phyloP scores from a whole-genome alignment of 2,329 filamentous ascomycete genomes.

The Fusarium sp. region DNA sequence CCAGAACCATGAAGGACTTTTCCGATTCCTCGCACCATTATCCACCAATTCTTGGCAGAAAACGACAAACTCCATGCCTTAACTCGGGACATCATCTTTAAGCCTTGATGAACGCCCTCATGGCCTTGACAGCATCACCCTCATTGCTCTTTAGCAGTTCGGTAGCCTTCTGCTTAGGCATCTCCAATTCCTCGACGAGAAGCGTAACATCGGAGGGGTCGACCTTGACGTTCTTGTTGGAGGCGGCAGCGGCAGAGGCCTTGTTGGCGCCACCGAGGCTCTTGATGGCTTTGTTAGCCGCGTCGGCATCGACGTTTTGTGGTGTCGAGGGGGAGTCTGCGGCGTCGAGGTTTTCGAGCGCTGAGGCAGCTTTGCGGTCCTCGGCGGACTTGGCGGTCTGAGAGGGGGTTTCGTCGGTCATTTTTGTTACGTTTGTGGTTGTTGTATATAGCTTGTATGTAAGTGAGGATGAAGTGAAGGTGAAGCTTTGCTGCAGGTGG shows the following conservation, averaged over 20 bases:
- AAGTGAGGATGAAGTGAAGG: neutral
- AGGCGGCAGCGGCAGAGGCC: constrained; percentile 46
- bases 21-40: neutral
- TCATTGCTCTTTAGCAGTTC: constrained; percentile 79
- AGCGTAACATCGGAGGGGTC: constrained; percentile 77
- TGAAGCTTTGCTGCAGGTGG: constrained; percentile 55
- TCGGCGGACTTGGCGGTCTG: constrained; percentile 73
- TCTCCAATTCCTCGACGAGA: constrained; percentile 78
- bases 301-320: constrained; percentile 75
- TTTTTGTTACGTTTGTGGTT: constrained; percentile 59
- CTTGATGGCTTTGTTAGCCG: constrained; percentile 79
- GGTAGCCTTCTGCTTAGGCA: constrained; percentile 78
- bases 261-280: constrained; percentile 60
- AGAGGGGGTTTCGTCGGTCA: constrained; percentile 65
- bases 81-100: neutral
- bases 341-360: constrained; percentile 76
- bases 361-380: constrained; percentile 81
- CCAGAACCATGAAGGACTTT: neutral
- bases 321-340: constrained; percentile 57
- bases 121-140: constrained; percentile 75
- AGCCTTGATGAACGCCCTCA: constrained; percentile 66
- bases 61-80: neutral
- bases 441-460: constrained; percentile 1
- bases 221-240: constrained; percentile 76
- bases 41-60: neutral